Base-by-base conservation (phyloP, 2,329 filamentous ascomycete genomes). In the Helotiales sp. region DNA sequence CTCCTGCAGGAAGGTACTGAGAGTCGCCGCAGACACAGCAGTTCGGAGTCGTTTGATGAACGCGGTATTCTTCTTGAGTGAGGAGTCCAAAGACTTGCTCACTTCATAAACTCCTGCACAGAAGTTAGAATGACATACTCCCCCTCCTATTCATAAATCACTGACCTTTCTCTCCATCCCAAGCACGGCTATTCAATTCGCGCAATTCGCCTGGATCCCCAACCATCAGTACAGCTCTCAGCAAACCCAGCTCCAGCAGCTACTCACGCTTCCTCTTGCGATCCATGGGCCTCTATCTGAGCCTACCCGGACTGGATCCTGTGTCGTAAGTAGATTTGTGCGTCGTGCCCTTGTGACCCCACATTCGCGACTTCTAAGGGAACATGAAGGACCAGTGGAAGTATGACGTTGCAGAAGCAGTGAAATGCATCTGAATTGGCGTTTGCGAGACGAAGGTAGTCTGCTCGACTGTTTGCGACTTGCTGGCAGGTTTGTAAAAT, bases 41-140 rank as follows among this genome's bases (percentile, higher is more conserved):
- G 93, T 97, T 67, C 93, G 90, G 55, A 98, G 81, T 70, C 93
- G 91, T 76, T 96, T 97, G 72, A 98, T 98, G 74, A 98, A 97
- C 65, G 93, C 92, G 3, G 93, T 98, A 70, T 98, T 98, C 80
- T 97, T 98, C 78, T 96, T 97, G 74, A 98, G 81, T 52, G 93
- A 95, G 52, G 93, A 96, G 75, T 98, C 93, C 70, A 98, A 87
- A 29, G 90, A 89, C 70, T 84, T 83, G 73, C 85, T 87, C 66
- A 95, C 86, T 54, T 61, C 66, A 67, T 65, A 71, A 36, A 72
- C 60, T 54, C 55, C 65, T 68, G 30, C 19, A 50, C 17, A 24
- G 19, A 38, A 38, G 55, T 70, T 44, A 67, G 61, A 56, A 53
- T 25, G 50, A 47, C 27, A 24, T 31, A 31, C 17, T 44, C 31